Base-by-base conservation (phyloP, 1,139 yeast species). In the Blastobotrys apis region DNA sequence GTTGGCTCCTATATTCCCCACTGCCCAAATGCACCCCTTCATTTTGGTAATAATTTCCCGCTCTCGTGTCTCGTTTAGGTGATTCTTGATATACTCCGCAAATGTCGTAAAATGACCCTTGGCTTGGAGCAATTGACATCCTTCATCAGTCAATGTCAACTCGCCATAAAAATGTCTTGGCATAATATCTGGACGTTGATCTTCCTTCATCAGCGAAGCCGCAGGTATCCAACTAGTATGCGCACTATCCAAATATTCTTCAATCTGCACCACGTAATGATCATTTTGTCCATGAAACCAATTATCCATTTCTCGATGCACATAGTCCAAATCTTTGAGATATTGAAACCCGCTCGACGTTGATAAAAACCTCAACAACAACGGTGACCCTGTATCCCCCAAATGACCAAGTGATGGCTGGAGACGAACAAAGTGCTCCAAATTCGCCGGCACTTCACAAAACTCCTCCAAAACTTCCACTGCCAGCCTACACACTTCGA, bases 21-120 rank as follows among this genome's bases (percentile, higher is more conserved):
- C 72, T 3, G 94, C 83, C 97, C 97, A 92, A 39, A 90, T 59
- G 39, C 84, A 78, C 13, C 90, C 87, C 57, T 85, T 86, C 22
- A 88, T 62, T 44, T 72, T 73, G n/a, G 66, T 45, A 12, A 72
- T 52, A 29, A 47, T 62, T 55, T 48, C 63, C 44, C 40, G 38
- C 5, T 50, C 44, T 10, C 13, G n/a, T 4, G 49, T 49, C 25
- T 62, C 64, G 40, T 48, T 48, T 10, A 57, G 55, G 55, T 73
- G 67, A 30, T 60, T 62, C 20, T 68, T 60, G 27, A 77, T 65
- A 41, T 62, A 65, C 35, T 65, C 67, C 20, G 71, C 68, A 55
- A 78, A 71, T 20, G 60, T 63, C 13, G 65, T 62, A 47, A 79
- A 65, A 47, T 77, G 73, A 15, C 80, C 80, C 32, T 71, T 69